Conservation (phyloP, 306 rosid species). For the Citrullus mucosospermus region DNA sequence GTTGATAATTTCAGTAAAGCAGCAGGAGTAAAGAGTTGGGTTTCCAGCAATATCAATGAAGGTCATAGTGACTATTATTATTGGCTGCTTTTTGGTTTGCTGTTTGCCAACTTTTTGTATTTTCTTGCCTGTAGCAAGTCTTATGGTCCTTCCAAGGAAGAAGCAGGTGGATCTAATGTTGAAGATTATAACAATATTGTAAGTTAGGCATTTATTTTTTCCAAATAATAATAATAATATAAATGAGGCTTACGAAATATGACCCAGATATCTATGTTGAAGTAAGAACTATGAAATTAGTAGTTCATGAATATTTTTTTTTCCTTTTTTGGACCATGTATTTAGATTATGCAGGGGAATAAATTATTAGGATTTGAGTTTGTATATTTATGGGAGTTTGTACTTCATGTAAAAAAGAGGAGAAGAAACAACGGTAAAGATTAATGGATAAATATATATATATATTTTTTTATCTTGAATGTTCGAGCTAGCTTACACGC, state of each 20-base stretch:
- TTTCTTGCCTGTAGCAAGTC: slow-evolving; percentile 5
- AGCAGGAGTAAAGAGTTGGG: slow-evolving; percentile 37
- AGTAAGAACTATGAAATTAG: background rate
- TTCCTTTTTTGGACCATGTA: no score
- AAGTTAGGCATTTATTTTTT: background rate
- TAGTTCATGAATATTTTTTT: no score
- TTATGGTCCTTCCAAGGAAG: slow-evolving; percentile 18
- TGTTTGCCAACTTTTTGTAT: slow-evolving; percentile 7
- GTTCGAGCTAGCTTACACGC: no score
- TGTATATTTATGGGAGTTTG: no score
- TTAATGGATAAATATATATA: no score
- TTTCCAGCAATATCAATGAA: slow-evolving; percentile 31
- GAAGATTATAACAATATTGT: background rate
- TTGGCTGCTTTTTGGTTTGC: slow-evolving; percentile 10
- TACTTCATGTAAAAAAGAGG: no score
- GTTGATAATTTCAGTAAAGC: slow-evolving; percentile 12
- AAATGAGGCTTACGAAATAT: background rate
- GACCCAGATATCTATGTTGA: background rate
- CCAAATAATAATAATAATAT: no score
- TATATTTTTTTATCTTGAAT: no score
- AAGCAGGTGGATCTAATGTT: background rate
- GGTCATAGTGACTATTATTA: slow-evolving; percentile 24
- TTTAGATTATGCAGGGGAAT: no score
- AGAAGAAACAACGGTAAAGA: no score
- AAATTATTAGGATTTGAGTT: no score